A percentile compares a stretch with the other conserved stretches of the same genome.
Evolutionary conservation across 331 rosid species (phyloP).

Genomic region (Telfairia occidentalis): DNA sequence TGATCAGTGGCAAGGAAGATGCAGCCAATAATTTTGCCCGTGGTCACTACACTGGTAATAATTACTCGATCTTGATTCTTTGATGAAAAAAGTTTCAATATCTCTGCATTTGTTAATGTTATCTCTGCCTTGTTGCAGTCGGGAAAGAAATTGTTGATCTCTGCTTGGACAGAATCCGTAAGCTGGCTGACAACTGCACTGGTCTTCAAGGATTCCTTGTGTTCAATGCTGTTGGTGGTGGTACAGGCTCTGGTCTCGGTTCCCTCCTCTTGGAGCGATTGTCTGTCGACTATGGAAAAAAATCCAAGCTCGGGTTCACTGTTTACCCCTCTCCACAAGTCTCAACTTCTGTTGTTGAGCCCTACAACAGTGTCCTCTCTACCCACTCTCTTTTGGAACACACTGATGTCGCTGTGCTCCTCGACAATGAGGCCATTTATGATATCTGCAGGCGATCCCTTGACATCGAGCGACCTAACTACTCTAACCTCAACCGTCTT

Average conservation of each 20-base stretch:
- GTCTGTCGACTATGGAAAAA: conserved; percentile 62
- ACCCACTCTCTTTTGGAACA: conserved; percentile 67
- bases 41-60: conserved; percentile 67
- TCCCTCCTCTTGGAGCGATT: conserved; percentile 57
- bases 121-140: conserved; percentile 17
- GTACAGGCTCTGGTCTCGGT: conserved; percentile 71
- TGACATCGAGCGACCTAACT: conserved; percentile 64
- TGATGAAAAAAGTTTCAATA: no score
- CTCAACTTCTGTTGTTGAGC: conserved; percentile 74
- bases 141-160: conserved; percentile 74
- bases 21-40: conserved; percentile 81
- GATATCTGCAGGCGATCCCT: conserved; percentile 70
- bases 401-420: conserved; percentile 57
- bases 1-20: conserved; percentile 66
- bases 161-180: conserved; percentile 62
- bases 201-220: conserved; percentile 73
- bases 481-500: conserved; percentile 64
- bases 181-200: conserved; percentile 75
- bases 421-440: conserved; percentile 64
- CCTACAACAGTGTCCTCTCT: conserved; percentile 68
- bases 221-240: conserved; percentile 71
- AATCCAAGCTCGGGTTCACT: conserved; percentile 60
- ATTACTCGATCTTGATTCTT: neutral
- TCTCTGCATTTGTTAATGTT: neutral
- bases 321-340: conserved; percentile 72